Percentiles rank a stretch among this genome's conserved stretches.
phyloP scores from a whole-genome alignment of 2,329 filamentous ascomycete species.

The Aspergillus oerlinghausenensis region DNA sequence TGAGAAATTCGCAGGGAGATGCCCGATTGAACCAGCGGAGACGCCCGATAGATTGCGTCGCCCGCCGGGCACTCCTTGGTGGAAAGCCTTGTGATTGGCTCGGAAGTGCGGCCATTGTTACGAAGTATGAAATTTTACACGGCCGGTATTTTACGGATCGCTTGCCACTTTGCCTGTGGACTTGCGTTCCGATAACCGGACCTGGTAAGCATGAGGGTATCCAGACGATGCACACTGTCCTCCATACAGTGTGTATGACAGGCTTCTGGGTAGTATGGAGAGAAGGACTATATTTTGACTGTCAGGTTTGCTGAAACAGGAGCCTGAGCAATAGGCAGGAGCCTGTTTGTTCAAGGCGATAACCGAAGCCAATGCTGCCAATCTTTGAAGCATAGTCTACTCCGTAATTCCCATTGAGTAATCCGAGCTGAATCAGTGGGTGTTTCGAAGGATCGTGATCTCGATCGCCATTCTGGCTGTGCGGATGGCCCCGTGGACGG shows the following conservation, averaged over 20 bases:
- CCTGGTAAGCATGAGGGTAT: slow-evolving; percentile 1
- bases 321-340: not conserved
- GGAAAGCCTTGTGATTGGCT: not conserved
- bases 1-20: not conserved
- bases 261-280: not conserved
- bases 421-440: not conserved
- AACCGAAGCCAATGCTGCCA: not conserved
- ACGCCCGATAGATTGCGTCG: not conserved
- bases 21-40: not conserved
- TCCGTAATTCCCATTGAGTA: not conserved
- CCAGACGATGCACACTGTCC: not conserved
- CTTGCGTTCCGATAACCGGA: not conserved
- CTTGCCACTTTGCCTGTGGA: not conserved
- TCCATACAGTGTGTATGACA: slow-evolving; percentile 4
- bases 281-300: not conserved
- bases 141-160: not conserved
- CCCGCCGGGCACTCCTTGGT: not conserved
- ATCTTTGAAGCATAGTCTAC: not conserved
- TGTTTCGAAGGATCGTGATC: not conserved
- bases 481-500: not conserved
- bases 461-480: not conserved
- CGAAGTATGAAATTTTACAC: not conserved
- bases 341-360: not conserved
- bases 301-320: not conserved
- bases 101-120: not conserved